Evolutionary conservation across 1,284 basidiomycete genomes (phyloP).

Genomic region (Ceratobasidium sp.): DNA sequence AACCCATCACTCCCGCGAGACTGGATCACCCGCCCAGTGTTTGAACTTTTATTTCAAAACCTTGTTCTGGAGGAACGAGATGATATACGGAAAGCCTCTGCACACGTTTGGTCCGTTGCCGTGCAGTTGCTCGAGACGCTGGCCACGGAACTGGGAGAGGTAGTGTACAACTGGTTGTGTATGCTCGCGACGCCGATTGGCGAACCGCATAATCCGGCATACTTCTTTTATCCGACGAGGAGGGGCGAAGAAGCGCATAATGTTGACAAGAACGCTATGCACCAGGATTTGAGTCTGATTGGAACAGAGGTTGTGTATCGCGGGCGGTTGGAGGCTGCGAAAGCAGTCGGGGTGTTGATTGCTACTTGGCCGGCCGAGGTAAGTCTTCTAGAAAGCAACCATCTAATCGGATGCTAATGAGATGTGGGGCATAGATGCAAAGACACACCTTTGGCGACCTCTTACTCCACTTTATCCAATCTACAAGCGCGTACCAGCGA

Average conservation of each 20-base stretch:
- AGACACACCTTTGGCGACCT: constrained; percentile 70
- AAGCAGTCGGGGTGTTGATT: constrained; percentile 83
- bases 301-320: constrained; percentile 84
- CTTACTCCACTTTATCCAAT: constrained; percentile 84
- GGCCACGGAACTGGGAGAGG: constrained; percentile 50
- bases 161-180: constrained; percentile 75
- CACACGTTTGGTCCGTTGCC: constrained; percentile 84
- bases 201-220: constrained; percentile 77
- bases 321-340: constrained; percentile 85
- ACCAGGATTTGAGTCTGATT: constrained; percentile 91
- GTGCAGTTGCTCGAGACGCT: constrained; percentile 56
- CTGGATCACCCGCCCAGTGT: constrained; percentile 86
- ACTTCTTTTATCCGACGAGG: constrained; percentile 75
- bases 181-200: constrained; percentile 95
- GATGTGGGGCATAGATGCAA: constrained; percentile 39
- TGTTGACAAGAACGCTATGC: constrained; percentile 96
- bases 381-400: constrained; percentile 37
- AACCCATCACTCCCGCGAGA: constrained; percentile 81
- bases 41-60: constrained; percentile 94
- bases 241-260: constrained; percentile 81
- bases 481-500: constrained; percentile 92
- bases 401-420: neutral
- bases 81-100: constrained; percentile 86
- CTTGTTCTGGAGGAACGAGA: constrained; percentile 91
- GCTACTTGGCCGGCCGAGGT: constrained; percentile 76